Conservation (phyloP, 2,329 filamentous ascomycete genomes). For the Calonectria honghensis region DNA sequence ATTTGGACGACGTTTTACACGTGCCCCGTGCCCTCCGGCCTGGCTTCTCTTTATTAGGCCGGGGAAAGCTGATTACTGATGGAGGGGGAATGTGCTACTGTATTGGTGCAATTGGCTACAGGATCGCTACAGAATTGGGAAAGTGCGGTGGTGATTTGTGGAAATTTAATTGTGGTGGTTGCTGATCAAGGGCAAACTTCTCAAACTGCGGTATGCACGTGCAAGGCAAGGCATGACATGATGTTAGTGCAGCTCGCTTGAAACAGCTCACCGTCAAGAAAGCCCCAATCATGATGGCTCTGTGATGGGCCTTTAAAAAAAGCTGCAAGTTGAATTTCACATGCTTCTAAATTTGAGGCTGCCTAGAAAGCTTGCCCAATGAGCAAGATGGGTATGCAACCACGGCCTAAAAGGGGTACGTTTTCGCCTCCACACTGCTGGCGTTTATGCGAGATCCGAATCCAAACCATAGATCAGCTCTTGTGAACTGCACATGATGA, state of each 20-base stretch:
- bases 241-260: conserved; percentile 13
- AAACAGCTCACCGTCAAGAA: not conserved
- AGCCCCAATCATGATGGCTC: conserved; percentile 14
- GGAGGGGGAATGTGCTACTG: not conserved
- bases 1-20: conserved; percentile 36
- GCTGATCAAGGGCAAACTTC: conserved; percentile 16
- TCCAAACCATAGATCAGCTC: not conserved
- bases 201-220: conserved; percentile 19
- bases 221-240: conserved; percentile 25
- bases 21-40: conserved; percentile 26
- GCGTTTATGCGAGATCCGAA: conserved; percentile 13
- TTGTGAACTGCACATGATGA: conserved; percentile 5
- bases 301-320: not conserved
- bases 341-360: conserved; percentile 1
- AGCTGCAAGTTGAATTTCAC: conserved; percentile 11
- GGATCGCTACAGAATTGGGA: not conserved
- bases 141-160: not conserved
- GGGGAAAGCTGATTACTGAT: not conserved
- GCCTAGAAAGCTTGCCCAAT: conserved; percentile 5
- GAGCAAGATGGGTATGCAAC: not conserved
- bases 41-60: not conserved
- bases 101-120: not conserved
- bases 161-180: conserved; percentile 4
- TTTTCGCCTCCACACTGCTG: not conserved
- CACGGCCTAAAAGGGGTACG: not conserved